Evolutionary conservation across 179 eudicot genomes (phyloP).

Genomic region (Beta macrorhiza): DNA sequence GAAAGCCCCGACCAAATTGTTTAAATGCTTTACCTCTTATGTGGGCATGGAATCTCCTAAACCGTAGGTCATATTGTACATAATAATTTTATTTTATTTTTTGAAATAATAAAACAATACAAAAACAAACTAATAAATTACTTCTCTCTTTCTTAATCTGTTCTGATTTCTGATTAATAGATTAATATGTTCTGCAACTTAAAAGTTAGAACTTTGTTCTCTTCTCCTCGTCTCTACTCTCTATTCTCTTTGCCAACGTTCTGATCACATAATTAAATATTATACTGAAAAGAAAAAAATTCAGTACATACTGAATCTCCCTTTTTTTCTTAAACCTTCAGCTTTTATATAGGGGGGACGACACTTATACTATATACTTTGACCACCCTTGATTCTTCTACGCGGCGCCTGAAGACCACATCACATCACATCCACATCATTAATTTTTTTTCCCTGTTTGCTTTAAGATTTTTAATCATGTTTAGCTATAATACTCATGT

Average conservation of each 20-base stretch:
- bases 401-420: constrained; percentile 32
- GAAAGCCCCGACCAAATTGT: constrained; percentile 15
- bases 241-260: constrained; percentile 38
- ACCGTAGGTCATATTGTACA: constrained; percentile 28
- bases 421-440: constrained; percentile 20
- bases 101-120: background rate
- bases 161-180: constrained; percentile 8
- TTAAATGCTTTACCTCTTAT: constrained; percentile 9
- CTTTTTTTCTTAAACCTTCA: constrained; percentile 10
- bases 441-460: background rate
- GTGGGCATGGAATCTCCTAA: constrained; percentile 33
- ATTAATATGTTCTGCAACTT: constrained; percentile 25
- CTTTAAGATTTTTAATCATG: background rate
- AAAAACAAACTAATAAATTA: background rate
- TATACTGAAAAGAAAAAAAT: background rate
- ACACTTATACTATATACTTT: constrained; percentile 33
- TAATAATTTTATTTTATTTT: background rate
- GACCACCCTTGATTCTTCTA: constrained; percentile 38
- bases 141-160: background rate
- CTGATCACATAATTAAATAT: constrained; percentile 28
- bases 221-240: constrained; percentile 31
- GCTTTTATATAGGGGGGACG: constrained; percentile 27
- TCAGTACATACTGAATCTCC: constrained; percentile 15
- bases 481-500: background rate
- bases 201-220: constrained; percentile 40